A percentile compares a stretch with the other conserved stretches of the same genome.
phyloP scores from a whole-genome alignment of 2,329 filamentous ascomycete genomes.

The Xylaria sp. region DNA sequence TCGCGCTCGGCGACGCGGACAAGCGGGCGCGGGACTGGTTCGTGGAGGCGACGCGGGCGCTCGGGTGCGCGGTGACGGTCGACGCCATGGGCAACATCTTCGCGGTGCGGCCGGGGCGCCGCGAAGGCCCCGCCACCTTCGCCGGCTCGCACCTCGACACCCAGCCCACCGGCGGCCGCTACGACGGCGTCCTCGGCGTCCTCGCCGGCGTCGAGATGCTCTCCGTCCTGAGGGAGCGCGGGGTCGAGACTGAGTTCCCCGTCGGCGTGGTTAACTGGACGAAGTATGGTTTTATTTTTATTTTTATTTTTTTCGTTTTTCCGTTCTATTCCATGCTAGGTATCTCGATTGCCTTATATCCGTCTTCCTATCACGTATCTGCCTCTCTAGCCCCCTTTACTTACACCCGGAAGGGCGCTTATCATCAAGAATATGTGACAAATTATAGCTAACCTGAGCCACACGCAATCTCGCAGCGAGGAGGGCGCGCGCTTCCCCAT shows the following conservation, averaged over 20 bases:
- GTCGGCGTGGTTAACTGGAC: conserved; percentile 81
- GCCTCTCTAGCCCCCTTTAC: too few relatives aligned
- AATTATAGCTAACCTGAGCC: too few relatives aligned
- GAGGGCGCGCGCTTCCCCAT: conserved; percentile 80
- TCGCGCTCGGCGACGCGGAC: conserved; percentile 72
- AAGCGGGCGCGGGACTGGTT: conserved; percentile 78
- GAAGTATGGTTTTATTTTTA: conserved; percentile 46
- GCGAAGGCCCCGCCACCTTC: conserved; percentile 64
- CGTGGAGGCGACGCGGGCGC: conserved; percentile 58
- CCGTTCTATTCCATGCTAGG: too few relatives aligned
- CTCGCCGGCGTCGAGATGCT: conserved; percentile 74
- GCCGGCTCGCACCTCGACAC: conserved; percentile 72
- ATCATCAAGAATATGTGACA: too few relatives aligned
- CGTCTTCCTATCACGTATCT: too few relatives aligned
- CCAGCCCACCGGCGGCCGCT: conserved; percentile 66
- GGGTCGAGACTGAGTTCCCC: conserved; percentile 69
- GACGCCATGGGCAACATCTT: conserved; percentile 85
- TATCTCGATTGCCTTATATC: too few relatives aligned
- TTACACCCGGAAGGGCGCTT: too few relatives aligned
- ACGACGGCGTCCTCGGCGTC: conserved; percentile 78
- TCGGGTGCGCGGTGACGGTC: conserved; percentile 69
- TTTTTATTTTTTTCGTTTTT: neutral
- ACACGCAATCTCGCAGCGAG: conserved; percentile 54
- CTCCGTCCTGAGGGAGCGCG: conserved; percentile 66
- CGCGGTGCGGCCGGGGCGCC: conserved; percentile 66